phyloP scores from a whole-genome alignment of 495 filamentous ascomycete genomes.

The Trichoderma orchidacearum region DNA sequence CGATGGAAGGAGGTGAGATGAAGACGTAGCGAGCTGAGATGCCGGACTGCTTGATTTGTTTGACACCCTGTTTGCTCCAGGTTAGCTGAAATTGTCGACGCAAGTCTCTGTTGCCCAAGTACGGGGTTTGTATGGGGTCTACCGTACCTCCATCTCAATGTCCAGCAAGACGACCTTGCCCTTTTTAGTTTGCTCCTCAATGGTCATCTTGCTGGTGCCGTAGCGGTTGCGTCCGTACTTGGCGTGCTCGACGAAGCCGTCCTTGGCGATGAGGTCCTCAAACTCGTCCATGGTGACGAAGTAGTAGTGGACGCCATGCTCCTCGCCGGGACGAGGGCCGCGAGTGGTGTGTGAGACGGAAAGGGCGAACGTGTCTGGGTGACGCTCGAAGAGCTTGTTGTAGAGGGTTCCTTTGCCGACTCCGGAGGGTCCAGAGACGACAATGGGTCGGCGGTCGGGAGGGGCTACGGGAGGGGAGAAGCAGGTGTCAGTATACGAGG shows the following conservation, averaged over 20 bases:
- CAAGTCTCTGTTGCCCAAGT: not conserved
- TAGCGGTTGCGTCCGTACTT: conserved; percentile 18
- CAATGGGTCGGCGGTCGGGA: conserved; percentile 48
- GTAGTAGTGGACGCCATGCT: conserved; percentile 68
- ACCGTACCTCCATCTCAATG: conserved; percentile 74
- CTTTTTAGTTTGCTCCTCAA: conserved; percentile 57
- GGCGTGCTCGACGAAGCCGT: conserved; percentile 63
- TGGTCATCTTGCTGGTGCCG: conserved; percentile 29
- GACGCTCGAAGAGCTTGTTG: conserved; percentile 46
- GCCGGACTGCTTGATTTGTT: conserved; percentile 72
- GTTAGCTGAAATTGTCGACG: no score
- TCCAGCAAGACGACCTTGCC: conserved; percentile 60
- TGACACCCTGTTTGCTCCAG: conserved; percentile 50
- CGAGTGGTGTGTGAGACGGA: conserved; percentile 83
- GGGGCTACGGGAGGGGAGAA: conserved; percentile 5
- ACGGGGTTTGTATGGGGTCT: conserved; percentile 3
- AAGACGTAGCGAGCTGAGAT: conserved; percentile 76
- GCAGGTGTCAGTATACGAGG: not conserved
- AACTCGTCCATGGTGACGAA: conserved; percentile 62
- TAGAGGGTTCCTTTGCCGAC: conserved; percentile 83
- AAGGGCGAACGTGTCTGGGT: conserved; percentile 66
- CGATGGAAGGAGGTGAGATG: conserved; percentile 64
- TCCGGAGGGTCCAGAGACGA: conserved; percentile 77
- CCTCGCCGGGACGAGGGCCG: conserved; percentile 59
- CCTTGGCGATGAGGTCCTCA: conserved; percentile 46